A percentile compares a stretch with the other conserved stretches of the same genome.
Evolutionary conservation across 2,329 filamentous ascomycete genomes (phyloP).

Genomic region (Cladophialophora psammophila): DNA sequence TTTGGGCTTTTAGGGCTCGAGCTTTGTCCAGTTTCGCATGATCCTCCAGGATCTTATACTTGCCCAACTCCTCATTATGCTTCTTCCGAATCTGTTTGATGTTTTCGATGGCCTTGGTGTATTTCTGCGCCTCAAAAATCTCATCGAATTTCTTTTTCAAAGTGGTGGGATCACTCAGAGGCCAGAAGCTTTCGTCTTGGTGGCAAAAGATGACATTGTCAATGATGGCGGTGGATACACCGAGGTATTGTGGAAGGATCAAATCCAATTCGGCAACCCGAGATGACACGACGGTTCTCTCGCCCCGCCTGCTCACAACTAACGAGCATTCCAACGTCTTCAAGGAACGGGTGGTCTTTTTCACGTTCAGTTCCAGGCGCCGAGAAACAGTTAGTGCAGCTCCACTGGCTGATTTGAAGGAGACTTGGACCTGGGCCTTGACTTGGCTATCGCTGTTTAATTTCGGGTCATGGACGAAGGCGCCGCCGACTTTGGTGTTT

Average conservation of each 20-base stretch:
- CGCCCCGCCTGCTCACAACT: constrained; percentile 75
- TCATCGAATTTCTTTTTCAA: constrained; percentile 96
- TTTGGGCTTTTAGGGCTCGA: constrained; percentile 75
- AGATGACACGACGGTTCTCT: constrained; percentile 79
- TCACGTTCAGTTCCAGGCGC: constrained; percentile 84
- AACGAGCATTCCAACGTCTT: constrained; percentile 87
- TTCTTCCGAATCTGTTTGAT: constrained; percentile 86
- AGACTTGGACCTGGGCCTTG: constrained; percentile 87
- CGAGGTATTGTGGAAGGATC: constrained; percentile 83
- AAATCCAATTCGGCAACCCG: constrained; percentile 81
- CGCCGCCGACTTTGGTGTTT: constrained; percentile 81
- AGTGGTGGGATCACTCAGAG: constrained; percentile 82
- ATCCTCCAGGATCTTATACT: constrained; percentile 76
- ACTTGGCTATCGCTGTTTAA: constrained; percentile 84
- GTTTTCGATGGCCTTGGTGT: constrained; percentile 96
- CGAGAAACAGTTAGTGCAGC: constrained; percentile 83
- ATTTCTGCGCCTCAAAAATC: constrained; percentile 96
- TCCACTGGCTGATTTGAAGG: constrained; percentile 80
- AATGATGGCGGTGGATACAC: constrained; percentile 87
- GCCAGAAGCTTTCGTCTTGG: constrained; percentile 97
- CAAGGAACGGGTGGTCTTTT: constrained; percentile 76
- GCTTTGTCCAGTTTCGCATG: constrained; percentile 86
- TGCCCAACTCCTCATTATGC: constrained; percentile 75
- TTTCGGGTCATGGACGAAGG: constrained; percentile 98
- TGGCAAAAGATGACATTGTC: constrained; percentile 98